Base-by-base conservation (phyloP, 768 basidiomycete species). In the Lentinus brumalis region DNA sequence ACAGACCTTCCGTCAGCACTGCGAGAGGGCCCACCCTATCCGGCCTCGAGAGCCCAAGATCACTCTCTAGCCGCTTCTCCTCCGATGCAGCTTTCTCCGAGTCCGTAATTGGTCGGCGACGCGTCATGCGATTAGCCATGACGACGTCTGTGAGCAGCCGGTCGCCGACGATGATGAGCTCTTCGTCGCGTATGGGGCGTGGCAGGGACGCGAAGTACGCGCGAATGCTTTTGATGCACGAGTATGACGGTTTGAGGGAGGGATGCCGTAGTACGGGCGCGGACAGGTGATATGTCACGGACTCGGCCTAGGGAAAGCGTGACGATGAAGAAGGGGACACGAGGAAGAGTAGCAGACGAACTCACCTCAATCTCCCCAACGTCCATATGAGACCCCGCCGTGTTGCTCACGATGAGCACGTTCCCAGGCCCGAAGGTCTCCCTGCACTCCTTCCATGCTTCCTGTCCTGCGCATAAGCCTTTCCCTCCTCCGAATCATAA, bases 321-420 rank as follows among this genome's bases (percentile, higher is more conserved):
- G 39, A 14, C 46, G n/a, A 52, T 39, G 18, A 32, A 16, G 14
- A 29, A 11, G n/a, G 9, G 21, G 26, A 4, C 49, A 50, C 16
- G 8, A 12, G 57, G 45, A 21, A 61, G 41, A 26, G 44, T 31
- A 44, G 2, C 11, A n/a, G 10, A 30, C 15, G 57, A 10, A 50
- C 56, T 11, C 64, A 93, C 96, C 75, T 95, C 91, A 47, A 98
- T 83, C 14, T 86, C 86, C 18, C 88, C 90, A 0, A 87, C 78
- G 64, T 93, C 92, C 57, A 86, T 80, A 58, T 78, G 82, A 29
- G 92, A 91, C 1, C 96, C 96, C 0, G 94, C 94, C 18, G 96
- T 95, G 71, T 99, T 99, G 73, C 92, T 94, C 38, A 98, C 96
- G 49, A 98, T 85, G 62, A 99, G 77, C 5, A 99, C 84, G 61